phyloP scores from a whole-genome alignment of 164 flowering plant species.

The Aristolochia contorta region DNA sequence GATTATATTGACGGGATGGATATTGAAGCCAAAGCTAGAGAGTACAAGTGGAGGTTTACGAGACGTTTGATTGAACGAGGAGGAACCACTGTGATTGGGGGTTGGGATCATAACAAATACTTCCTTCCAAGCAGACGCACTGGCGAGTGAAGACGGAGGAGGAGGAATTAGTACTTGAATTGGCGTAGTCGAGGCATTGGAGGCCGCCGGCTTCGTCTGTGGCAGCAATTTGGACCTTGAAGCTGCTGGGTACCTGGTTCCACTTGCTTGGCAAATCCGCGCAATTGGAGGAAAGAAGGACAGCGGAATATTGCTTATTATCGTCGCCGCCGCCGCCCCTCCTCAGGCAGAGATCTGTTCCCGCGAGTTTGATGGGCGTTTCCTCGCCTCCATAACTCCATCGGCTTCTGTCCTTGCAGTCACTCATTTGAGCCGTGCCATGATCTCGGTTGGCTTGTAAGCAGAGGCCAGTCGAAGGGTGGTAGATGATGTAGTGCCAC shows the following conservation, averaged over 20 bases:
- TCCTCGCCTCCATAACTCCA: constrained; percentile 23
- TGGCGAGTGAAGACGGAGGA: constrained; percentile 20
- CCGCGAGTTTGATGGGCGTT: constrained; percentile 19
- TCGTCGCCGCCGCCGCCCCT: constrained; percentile 17
- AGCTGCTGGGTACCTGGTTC: constrained; percentile 16
- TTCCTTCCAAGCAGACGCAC: constrained; percentile 28
- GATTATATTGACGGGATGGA: too few species aligned
- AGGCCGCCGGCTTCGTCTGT: constrained; percentile 18
- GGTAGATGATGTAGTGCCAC: background rate
- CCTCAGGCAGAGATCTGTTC: constrained; percentile 21
- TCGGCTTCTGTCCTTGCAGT: constrained; percentile 16
- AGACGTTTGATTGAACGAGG: constrained; percentile 22
- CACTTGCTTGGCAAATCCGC: constrained; percentile 20
- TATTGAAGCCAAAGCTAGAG: constrained; percentile 23
- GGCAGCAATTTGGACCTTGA: constrained; percentile 31
- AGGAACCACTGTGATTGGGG: constrained; percentile 48
- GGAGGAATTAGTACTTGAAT: constrained; percentile 6
- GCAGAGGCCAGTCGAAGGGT: constrained; percentile 33
- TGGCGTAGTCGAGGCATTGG: constrained; percentile 26
- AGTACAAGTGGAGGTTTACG: background rate
- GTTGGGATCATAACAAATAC: constrained; percentile 15
- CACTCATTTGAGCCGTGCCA: constrained; percentile 1
- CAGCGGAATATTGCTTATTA: constrained; percentile 10
- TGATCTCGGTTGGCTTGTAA: background rate
- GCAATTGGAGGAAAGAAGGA: constrained; percentile 25